Evolutionary conservation across 208 protist species (phyloP).

Genomic region (Sergeia podlipaevii): DNA sequence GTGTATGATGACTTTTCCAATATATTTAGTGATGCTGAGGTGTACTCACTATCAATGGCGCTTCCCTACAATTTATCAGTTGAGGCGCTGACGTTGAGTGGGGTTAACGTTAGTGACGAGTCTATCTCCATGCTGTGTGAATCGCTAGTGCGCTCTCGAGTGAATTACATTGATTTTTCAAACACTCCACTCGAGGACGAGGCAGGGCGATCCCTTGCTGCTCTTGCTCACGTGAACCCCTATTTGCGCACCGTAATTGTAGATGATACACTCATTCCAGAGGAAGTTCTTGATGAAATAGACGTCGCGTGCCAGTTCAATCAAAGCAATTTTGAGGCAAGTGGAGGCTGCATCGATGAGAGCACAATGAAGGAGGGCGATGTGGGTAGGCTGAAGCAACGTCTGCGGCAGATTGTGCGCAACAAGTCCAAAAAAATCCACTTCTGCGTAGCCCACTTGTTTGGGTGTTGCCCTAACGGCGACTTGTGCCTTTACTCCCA

Average conservation of each 20-base stretch:
- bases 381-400: conserved; percentile 55
- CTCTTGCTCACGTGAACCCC: conserved; percentile 78
- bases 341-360: conserved; percentile 43
- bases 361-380: conserved; percentile 37
- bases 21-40: conserved; percentile 67
- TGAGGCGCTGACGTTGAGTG: conserved; percentile 78
- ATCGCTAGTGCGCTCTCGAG: conserved; percentile 64
- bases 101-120: conserved; percentile 82
- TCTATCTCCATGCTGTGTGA: conserved; percentile 72
- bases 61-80: conserved; percentile 87
- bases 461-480: conserved; percentile 78
- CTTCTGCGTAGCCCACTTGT: conserved; percentile 72
- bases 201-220: conserved; percentile 71
- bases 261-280: conserved; percentile 82
- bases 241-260: conserved; percentile 85
- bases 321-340: conserved; percentile 84
- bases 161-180: conserved; percentile 82
- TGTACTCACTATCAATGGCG: conserved; percentile 69
- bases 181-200: conserved; percentile 84
- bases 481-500: conserved; percentile 78
- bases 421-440: conserved; percentile 37
- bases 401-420: conserved; percentile 61
- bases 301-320: conserved; percentile 89
- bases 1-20: conserved; percentile 76
- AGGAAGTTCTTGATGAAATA: conserved; percentile 86